Evolutionary conservation across 73 alveolate species (phyloP).

Genomic region (Diophrys sp.): DNA sequence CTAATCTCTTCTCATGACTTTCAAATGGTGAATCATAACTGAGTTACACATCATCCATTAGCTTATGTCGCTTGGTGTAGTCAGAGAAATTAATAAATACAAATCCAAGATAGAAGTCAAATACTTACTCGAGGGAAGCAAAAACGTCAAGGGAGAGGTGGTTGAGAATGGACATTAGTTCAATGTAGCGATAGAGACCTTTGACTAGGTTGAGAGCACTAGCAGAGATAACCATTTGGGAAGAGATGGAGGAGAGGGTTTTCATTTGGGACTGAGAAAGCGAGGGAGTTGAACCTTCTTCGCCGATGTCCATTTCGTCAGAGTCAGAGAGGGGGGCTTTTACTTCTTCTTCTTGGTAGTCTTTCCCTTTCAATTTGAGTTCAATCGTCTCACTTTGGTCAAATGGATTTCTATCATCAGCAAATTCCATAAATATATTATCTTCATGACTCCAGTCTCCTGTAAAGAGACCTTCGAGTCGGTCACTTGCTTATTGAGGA

Average conservation of each 20-base stretch:
- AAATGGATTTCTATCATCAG: conserved; percentile 18
- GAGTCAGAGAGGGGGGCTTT: too few species aligned
- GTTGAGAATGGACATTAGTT: conserved; percentile 4
- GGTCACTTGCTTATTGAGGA: conserved; percentile 7
- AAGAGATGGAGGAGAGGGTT: neutral
- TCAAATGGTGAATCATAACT: too few species aligned
- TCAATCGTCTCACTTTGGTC: conserved; percentile 3
- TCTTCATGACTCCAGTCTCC: neutral
- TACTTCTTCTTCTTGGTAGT: neutral
- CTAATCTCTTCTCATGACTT: too few species aligned
- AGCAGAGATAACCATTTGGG: conserved; percentile 4
- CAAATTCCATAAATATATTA: conserved; percentile 9
- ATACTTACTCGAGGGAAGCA: conserved; percentile 9
- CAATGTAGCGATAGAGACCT: conserved; percentile 10
- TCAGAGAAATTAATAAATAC: too few species aligned
- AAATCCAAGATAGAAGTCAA: conserved; percentile 24
- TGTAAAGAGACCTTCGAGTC: neutral
- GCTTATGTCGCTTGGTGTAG: too few species aligned
- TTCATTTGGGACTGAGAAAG: neutral
- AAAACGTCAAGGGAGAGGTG: conserved; percentile 9
- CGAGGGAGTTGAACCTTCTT: too few species aligned
- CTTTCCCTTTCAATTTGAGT: conserved; percentile 3
- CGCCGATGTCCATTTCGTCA: too few species aligned
- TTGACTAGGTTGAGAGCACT: conserved; percentile 22
- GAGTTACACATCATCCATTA: too few species aligned